Base-by-base conservation (phyloP, 345 rosid species). In the Brassica juncea region DNA sequence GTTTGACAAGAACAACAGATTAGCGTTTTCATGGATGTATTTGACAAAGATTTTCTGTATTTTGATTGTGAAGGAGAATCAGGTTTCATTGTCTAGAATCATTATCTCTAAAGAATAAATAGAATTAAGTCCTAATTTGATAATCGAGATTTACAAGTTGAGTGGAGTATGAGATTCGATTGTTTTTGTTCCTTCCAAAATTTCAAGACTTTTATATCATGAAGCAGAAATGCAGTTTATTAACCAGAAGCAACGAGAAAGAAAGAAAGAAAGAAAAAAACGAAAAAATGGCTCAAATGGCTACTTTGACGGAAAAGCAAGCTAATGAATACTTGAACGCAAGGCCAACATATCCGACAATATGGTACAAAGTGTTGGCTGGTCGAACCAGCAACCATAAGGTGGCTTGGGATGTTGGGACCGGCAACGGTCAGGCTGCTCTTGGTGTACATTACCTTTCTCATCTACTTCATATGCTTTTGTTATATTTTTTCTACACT, bases 341-440 rank as follows among this genome's bases (percentile, higher is more conserved):
- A 67, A 79, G 82, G 63, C 82, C 82, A 6, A 72, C 15, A n/a
- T 79, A 79, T 72, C 82, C 82, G 8, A 57, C 54, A 21, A 4
- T 28, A 14, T 79, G 82, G 82, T 79, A 66, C 57, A 54, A 11
- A 72, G 76, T 66, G 54, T 44, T 79, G 68, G 68, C 82, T 23
- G 8, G 6, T 44, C 39, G 25, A 47, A 72, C 82, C 63, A 6
- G 21, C 2, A 19, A 67, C 55, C 82, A 73, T 60, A 79, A 72
- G 55, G 44, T 73, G 63, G 78, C 77, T 72, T 79, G 82, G 82
- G 78, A 79, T 72, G 82, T 79, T 32, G 82, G 82, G 1, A 72
- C 77, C n/a, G 82, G 82, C 9, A 79, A 79, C 16, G 82, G 82
- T 47, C 82, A 79, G n/a, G 82, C 82, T 67, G 82, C 82, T 15